phyloP scores from a whole-genome alignment of 495 filamentous ascomycete species.

The Antarctomyces pellizariae region DNA sequence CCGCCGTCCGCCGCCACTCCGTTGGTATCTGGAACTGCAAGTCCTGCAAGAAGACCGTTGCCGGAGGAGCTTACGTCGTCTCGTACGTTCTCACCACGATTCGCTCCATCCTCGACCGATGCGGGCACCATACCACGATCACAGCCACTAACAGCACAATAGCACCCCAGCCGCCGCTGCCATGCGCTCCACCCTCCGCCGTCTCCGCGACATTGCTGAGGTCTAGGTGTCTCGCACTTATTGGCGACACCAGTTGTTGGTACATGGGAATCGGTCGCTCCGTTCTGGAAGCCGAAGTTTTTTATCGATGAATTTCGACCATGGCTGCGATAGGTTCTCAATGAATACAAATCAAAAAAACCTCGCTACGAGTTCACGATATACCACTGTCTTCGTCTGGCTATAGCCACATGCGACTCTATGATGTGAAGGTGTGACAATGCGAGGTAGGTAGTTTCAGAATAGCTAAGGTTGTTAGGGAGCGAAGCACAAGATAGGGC shows the following conservation, averaged over 20 bases:
- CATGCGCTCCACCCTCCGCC: constrained; percentile 88
- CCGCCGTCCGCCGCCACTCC: constrained; percentile 70
- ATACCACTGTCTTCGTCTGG: no score
- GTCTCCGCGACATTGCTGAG: constrained; percentile 95
- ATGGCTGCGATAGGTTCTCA: constrained; percentile 11
- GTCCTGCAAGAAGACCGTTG: constrained; percentile 79
- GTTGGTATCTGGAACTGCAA: constrained; percentile 96
- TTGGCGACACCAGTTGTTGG: constrained; percentile 17
- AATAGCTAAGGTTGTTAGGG: no score
- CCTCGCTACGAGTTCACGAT: no score
- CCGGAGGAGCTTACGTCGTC: constrained; percentile 90
- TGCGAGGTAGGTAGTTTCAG: no score
- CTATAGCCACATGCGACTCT: no score
- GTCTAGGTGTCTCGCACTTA: constrained; percentile 35
- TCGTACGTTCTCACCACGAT: constrained; percentile 77
- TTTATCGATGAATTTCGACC: constrained; percentile 14
- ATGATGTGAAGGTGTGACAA: no score
- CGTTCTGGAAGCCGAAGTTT: neutral
- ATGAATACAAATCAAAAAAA: constrained; percentile 11
- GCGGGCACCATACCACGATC: constrained; percentile 1
- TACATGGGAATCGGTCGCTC: constrained; percentile 11
- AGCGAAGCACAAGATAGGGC: no score
- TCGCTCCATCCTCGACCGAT: neutral
- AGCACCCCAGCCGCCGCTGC: constrained; percentile 92
- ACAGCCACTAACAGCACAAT: constrained; percentile 6